Percentiles rank a stretch among this genome's conserved stretches.
Conservation (phyloP, 1,139 yeast species). For the Petasospora rhodanensis region DNA sequence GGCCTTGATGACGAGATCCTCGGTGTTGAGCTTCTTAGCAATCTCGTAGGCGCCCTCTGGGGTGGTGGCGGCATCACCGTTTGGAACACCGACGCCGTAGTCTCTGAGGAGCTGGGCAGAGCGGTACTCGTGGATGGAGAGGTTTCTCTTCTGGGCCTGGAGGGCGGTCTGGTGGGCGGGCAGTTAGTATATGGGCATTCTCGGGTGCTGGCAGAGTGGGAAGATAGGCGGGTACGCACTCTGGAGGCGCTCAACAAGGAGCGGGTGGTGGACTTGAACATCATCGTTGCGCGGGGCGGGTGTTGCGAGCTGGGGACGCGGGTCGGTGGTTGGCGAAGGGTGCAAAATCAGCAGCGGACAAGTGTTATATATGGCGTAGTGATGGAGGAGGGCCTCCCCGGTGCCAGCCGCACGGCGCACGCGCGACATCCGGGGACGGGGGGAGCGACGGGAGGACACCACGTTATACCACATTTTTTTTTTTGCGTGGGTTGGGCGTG, state of each 20-base stretch:
- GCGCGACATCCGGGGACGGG: conserved; percentile 1
- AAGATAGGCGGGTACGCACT: conserved; percentile 24
- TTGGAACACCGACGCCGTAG: conserved; percentile 89
- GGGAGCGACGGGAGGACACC: conserved; percentile 3
- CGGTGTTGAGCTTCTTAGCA: conserved; percentile 63
- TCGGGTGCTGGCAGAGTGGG: too few species aligned
- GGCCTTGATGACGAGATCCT: conserved; percentile 91
- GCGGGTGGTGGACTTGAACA: conserved; percentile 24
- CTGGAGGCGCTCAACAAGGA: conserved; percentile 25
- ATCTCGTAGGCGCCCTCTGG: conserved; percentile 82
- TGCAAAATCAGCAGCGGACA: too few species aligned
- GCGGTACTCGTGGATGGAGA: conserved; percentile 94
- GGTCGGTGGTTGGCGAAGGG: too few species aligned
- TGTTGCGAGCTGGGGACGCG: too few species aligned
- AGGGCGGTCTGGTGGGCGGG: conserved; percentile 13
- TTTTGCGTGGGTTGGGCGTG: too few species aligned
- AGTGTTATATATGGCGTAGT: too few species aligned
- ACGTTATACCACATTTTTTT: too few species aligned
- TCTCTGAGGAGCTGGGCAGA: conserved; percentile 79
- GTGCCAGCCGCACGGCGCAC: too few species aligned
- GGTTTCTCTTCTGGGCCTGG: conserved; percentile 49
- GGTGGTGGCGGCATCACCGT: conserved; percentile 86
- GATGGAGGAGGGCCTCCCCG: too few species aligned
- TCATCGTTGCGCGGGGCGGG: background rate
- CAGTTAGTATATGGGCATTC: conserved; percentile 9